phyloP scores from a whole-genome alignment of 2,329 filamentous ascomycete genomes.

The Zalaria obscura region DNA sequence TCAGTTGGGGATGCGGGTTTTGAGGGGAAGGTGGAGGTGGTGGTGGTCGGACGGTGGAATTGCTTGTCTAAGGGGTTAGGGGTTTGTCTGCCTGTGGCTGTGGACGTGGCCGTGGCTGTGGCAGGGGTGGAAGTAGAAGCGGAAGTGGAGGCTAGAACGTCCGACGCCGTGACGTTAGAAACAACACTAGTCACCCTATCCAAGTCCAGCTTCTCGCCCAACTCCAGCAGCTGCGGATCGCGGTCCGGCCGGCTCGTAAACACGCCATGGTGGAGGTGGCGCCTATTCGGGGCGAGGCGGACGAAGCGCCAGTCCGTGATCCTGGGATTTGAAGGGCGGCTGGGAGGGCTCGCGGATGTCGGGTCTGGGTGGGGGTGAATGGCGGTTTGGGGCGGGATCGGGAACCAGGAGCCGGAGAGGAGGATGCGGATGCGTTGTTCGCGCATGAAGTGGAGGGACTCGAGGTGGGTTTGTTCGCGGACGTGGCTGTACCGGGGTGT shows the following conservation, averaged over 20 bases:
- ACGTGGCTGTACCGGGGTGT: constrained; percentile 44
- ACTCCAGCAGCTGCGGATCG: constrained; percentile 56
- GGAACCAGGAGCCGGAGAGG: constrained; percentile 81
- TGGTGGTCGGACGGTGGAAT: too few relatives aligned
- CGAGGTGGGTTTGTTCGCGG: constrained; percentile 79
- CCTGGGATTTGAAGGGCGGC: constrained; percentile 24
- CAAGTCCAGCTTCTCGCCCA: constrained; percentile 76
- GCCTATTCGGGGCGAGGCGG: constrained; percentile 77
- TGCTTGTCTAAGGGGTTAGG: too few relatives aligned
- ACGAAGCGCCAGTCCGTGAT: constrained; percentile 62
- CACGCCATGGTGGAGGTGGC: constrained; percentile 80
- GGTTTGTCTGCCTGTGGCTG: too few relatives aligned
- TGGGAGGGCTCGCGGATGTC: constrained; percentile 28
- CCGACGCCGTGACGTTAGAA: constrained; percentile 43
- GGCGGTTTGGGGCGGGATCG: constrained; percentile 35
- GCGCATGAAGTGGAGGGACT: constrained; percentile 91
- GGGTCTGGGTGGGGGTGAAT: constrained; percentile 8
- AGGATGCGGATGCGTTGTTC: constrained; percentile 89
- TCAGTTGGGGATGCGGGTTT: too few relatives aligned
- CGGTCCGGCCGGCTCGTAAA: constrained; percentile 50
- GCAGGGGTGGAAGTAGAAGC: too few relatives aligned
- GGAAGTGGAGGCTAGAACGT: background rate
- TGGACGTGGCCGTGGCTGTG: too few relatives aligned
- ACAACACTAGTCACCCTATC: constrained; percentile 82
- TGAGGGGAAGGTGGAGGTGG: too few relatives aligned